Evolutionary conservation across 306 rosid genomes (phyloP), one percentile per base, ranked within the genome.

Genomic region (Datisca glomerata): DNA sequence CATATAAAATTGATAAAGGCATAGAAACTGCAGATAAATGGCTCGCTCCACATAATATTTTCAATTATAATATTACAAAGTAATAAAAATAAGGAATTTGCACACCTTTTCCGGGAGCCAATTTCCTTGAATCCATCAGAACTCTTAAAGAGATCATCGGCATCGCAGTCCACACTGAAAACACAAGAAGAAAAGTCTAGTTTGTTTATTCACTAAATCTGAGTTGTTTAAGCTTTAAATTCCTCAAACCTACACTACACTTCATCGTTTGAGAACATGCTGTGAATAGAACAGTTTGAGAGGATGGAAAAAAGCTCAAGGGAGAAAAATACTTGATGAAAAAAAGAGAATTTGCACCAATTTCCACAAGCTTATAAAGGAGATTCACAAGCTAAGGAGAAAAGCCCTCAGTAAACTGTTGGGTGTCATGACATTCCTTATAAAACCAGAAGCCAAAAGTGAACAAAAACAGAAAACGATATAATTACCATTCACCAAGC

Each of bases 91-190:
- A 24, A 37, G 20, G 15, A 28, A 28, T 31, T 5, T 21, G 41
- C 18, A 33, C 65, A 80, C 98, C 96, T 65, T 59, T 89, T 89
- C 41, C 66, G 60, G 53, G 72, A 75, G 45, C 70, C 56, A 57
- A 45, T 69, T 67, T 78, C 92, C 59, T 53, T 72, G 13, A 57
- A 42, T 27, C 25, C 59, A 18, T 69, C 77, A 6, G 61, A 45
- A 47, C 51, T 55, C 19, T 49, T 65, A 41, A 23, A 41, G 0
- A 73, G 45, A 12, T 61, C 78, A 56, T 77, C 79, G 25, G 69
- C 78, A 56, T 77, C 79, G 25, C 69, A 60, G 34, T 80, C 85
- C 60, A 37, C 49, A 21, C 96, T 85, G 75, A 44, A 28, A 51
- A 40, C 51, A 38, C 21, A 40, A 42, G 41, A 49, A 49, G 33